Base-by-base conservation (phyloP, 306 rosid genomes). In the Lablab purpureus region DNA sequence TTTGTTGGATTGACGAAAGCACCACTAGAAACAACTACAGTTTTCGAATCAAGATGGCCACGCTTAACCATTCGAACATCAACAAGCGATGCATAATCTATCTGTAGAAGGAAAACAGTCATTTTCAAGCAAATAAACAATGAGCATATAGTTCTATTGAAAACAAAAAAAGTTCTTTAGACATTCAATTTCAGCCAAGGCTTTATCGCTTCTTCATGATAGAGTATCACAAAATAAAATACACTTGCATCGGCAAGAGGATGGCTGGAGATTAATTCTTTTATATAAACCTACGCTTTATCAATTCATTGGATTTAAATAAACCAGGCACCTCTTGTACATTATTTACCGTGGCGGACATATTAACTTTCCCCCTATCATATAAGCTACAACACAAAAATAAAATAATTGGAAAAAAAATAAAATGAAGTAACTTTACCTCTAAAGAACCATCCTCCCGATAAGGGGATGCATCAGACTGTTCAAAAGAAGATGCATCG, bases 361-460 rank as follows among this genome's bases (percentile, higher is more conserved):
- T 10, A 45, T 10, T 23, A 11, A 59, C 73, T 45, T 23, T 6
- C n/a, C 25, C 9, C 40, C 45, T 58, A 43, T 34, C 62, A 15
- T 49, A 62, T 64, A 64, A 64, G 70, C 27, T 59, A 63, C 46
- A 17, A 7, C 17, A 4, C 71, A 10, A 17, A 63, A 63, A n/a
- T 64, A 7, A 37, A 66, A 40, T 66, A 66, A 37, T 4, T 1
- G 50, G 49, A 10, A 11, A 21, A 37, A 18, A 34, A 63, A 11
- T 58, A 27, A 32, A 65, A 78, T 18, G 59, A 21, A 62, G 76
- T 36, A 74, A 36, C 73, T 40, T 37, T 82, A 93, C 99, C 98
- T 93, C 91, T 77, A 96, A 80, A 85, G 97, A 92, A 76, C 97
- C 94, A 85, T 96, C 94, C 85, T 93, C 98, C 73, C 67, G 76